Base-by-base conservation (phyloP, 169 alveolate genomes). In the Eimeria necatrix region DNA sequence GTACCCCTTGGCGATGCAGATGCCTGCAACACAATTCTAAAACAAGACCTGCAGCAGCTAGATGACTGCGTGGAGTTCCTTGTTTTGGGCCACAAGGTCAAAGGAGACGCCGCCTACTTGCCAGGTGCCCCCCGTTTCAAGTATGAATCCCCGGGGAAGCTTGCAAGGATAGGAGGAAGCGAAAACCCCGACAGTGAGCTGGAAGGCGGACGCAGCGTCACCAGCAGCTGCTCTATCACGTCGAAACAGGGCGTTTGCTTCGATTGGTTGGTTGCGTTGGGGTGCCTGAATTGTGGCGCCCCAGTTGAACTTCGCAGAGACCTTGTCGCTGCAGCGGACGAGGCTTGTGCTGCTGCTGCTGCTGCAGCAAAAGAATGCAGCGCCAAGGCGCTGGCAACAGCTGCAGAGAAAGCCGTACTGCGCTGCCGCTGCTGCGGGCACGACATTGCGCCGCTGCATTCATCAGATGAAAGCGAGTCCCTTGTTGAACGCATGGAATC, bases 221-320 rank as follows among this genome's bases (percentile, higher is more conserved):
- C 41, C 22, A 22, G 89, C 52, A 32, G 89, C 89, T 90, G 85
- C 24, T 10, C 78, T 24, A 80, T 59, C 10, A 46, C 53, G 6
- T 24, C 68, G 22, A 74, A 61, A 26, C 16, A 88, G 2, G 83
- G 84, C n/a, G 64, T 70, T 32, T 48, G 92, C 26, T 93, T 53
- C 20, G 95, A 93, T 70, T 93, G 95, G 95, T 18, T 83, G 60
- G 74, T 78, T 0, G 95, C 95, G 16, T 22, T 93, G 59, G 95
- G 95, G 48, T 93, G 95, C 49, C 64, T 93, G 85, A 76, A 93
- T 76, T 93, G 95, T 59, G 95, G 95, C 4, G 78, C 93, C 24
- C 84, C 78, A 18, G 59, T 85, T 41, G 26, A n/a, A n/a, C 78
- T 85, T 0, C 93, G 81, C 12, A 18, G 81, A 1, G 78, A 85